Base-by-base conservation (phyloP, 1,139 yeast genomes). In the Arxiozyma slooffiae region DNA sequence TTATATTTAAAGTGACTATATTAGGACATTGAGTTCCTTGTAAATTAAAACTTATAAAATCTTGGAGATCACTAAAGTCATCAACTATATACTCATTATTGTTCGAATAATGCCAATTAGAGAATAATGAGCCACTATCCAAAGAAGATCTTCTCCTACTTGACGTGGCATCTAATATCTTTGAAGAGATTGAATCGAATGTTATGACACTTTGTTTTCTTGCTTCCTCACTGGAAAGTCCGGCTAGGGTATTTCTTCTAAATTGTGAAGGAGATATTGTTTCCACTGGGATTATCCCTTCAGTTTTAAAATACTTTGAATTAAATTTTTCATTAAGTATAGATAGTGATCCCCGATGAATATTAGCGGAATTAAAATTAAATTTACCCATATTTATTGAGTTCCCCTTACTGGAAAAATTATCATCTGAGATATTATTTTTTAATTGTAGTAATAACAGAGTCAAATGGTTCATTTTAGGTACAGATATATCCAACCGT, bases 241-340 rank as follows among this genome's bases (percentile, higher is more conserved):
- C 62, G 1, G 59, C 56, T 14, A 59, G 42, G 51, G 57, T 60
- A 30, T 56, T 56, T 45, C 56, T 52, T 26, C 63, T 55, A 41
- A 59, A 59, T 42, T 53, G 55, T 7, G 64, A 56, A 7, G 64
- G 63, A 2, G 63, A 57, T 14, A 60, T 55, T 4, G 57, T 53
- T 46, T 53, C 26, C 9, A 41, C 23, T n/a, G n/a, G 44, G n/a
- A 23, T 7, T 18, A 24, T 18, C 20, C 2, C 9, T 8, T 41
- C 37, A 9, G 11, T 21, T 16, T 41, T 26, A 26, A n/a, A 24
- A 8, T n/a, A 24, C 3, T 8, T 41, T n/a, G 43, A 24, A 20
- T 26, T 6, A 18, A 17, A n/a, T 3, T 26, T 41, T 8, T 18
- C 21, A 26, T 26, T 26, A 9, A 14, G 9, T 11, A 26, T 24